A percentile compares a stretch with the other conserved stretches of the same genome.
phyloP scores from a whole-genome alignment of 805 yeast genomes.

The Yamadazyma philogaea region DNA sequence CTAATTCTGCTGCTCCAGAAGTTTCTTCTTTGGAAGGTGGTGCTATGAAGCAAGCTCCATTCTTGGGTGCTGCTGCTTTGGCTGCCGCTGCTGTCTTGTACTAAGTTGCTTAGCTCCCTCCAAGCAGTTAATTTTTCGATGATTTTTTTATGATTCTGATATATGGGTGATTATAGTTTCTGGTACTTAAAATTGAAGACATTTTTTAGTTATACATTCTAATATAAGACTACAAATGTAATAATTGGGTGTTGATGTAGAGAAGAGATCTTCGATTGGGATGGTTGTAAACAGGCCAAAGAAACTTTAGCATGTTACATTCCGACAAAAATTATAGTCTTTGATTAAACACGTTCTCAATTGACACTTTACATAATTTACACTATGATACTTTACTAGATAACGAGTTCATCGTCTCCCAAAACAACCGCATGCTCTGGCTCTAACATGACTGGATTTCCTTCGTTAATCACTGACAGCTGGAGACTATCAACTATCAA shows the following conservation, averaged over 20 bases:
- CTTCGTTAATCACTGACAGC: background rate
- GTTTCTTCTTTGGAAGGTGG: slow-evolving; percentile 19
- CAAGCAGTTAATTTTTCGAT: slow-evolving; percentile 4
- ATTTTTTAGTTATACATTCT: slow-evolving; percentile 6
- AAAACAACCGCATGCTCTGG: background rate
- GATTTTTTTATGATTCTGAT: slow-evolving; percentile 5
- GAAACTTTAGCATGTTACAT: too few relatives aligned
- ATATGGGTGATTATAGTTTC: slow-evolving; percentile 5
- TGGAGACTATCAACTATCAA: slow-evolving; percentile 11
- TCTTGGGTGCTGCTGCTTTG: slow-evolving; percentile 22
- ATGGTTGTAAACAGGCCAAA: too few relatives aligned
- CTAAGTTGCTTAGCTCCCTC: slow-evolving; percentile 5
- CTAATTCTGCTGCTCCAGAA: slow-evolving; percentile 16
- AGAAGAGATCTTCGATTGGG: too few relatives aligned
- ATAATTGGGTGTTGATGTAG: too few relatives aligned
- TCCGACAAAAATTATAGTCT: too few relatives aligned
- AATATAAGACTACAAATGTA: slow-evolving; percentile 1
- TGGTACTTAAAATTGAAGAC: slow-evolving; percentile 4
- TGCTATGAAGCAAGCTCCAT: slow-evolving; percentile 17
- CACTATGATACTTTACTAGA: background rate
- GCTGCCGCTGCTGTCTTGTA: slow-evolving; percentile 25
- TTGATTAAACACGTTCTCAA: too few relatives aligned
- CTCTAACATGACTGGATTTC: background rate
- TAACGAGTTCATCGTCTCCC: background rate
- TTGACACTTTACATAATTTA: background rate